Conservation (phyloP, 306 rosid species). For the Vachellia pachyceras region DNA sequence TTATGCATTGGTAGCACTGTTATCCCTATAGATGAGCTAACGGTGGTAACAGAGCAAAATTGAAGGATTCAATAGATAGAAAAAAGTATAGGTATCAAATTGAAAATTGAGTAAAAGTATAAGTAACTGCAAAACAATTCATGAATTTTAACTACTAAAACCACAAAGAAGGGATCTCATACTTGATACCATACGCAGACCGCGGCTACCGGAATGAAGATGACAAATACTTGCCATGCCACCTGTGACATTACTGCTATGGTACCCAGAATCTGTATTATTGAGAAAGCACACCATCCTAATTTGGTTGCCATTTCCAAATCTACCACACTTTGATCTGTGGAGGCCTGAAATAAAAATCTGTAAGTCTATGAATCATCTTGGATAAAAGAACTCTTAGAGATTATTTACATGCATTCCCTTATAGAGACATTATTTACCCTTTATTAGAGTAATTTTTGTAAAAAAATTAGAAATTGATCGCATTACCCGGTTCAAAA, state of each 20-base stretch:
- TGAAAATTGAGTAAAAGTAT: too few species aligned
- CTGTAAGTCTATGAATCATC: constrained; percentile 9
- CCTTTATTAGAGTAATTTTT: not conserved
- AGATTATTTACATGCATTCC: not conserved
- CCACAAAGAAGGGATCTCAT: constrained; percentile 37
- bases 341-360: constrained; percentile 76
- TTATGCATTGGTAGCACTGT: too few species aligned
- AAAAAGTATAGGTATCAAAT: too few species aligned
- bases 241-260: constrained; percentile 95
- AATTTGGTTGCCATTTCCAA: constrained; percentile 78
- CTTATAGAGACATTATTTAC: not conserved
- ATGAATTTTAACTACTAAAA: not conserved
- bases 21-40: too few species aligned
- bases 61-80: too few species aligned
- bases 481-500: constrained; percentile 77
- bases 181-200: constrained; percentile 97
- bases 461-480: not conserved
- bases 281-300: constrained; percentile 97
- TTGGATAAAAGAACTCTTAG: not conserved
- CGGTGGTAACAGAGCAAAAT: too few species aligned
- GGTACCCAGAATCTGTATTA: constrained; percentile 84
- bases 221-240: constrained; percentile 94
- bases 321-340: constrained; percentile 93
- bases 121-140: too few species aligned
- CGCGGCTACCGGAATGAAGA: constrained; percentile 85